Base-by-base conservation (phyloP, 2,329 filamentous ascomycete species). In the Botryotinia globosa region DNA sequence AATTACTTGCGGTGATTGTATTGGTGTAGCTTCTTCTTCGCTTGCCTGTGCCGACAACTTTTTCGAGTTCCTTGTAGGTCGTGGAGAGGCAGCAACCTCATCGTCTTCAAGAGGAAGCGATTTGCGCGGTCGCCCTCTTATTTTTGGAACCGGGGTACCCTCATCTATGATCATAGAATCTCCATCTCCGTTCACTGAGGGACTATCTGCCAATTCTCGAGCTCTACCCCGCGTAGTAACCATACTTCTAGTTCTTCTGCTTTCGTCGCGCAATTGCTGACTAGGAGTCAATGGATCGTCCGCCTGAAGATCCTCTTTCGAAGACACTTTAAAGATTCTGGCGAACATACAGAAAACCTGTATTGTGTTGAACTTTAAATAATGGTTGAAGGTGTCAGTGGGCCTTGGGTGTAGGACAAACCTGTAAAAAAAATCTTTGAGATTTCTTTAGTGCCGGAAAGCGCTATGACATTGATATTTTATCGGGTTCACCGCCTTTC, bases 281-380 rank as follows among this genome's bases (percentile, higher is more conserved):
- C 72, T 62, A 42, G 73, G 70, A 58, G 69, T 72, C 32, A 42
- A 39, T 18, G 69, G 69, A n/a, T 72, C 69, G 69, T 67, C 64
- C 32, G 64, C 10, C 39, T 72, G 71, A 37, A 78, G 66, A n/a
- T 74, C 70, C 64, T 73, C 69, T 76, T 73, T 77, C n/a, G 76
- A 77, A 37, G 77, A 77, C 16, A 73, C 29, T 29, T n/a, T 75
- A 58, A 76, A 74, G 12, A 80, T 63, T 75, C 74, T 75, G 14
- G 77, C 77, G 61, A 80, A 77, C 78, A 80, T 80, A 42, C n/a
- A 42, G 65, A 45, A 74, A 32, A 58, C 51, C n/a, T 39, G 62
- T 44, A 56, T 69, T 63, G 34, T 39, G 32, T 37, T 54, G 54
- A 48, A 39, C 32, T 67, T 42, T 51, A 48, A 45, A 37, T 32